Evolutionary conservation across 768 basidiomycete species (phyloP).

Genomic region (Termitomyces sp.): DNA sequence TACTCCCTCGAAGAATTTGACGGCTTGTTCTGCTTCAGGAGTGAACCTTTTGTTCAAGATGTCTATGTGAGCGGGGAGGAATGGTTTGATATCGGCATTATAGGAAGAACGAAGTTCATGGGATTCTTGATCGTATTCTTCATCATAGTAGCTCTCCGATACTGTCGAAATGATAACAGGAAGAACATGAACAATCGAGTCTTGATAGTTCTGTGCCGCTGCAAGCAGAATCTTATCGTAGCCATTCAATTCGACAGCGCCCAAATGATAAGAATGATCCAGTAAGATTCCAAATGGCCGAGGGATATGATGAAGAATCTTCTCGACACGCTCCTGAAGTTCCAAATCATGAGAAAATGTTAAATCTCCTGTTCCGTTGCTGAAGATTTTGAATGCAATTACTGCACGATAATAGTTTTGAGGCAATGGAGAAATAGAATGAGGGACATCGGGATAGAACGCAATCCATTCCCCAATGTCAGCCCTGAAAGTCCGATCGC

Average conservation of each 20-base stretch:
- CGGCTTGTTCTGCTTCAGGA: not conserved
- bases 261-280: slow-evolving; percentile 24
- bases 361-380: too few species aligned
- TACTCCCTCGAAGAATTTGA: not conserved
- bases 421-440: too few species aligned
- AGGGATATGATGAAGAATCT: too few species aligned
- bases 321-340: too few species aligned
- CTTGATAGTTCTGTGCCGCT: slow-evolving; percentile 8
- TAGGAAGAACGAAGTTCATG: not conserved
- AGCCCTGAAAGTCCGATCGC: not conserved
- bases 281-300: slow-evolving; percentile 24
- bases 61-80: not conserved
- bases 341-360: too few species aligned
- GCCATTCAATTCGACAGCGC: slow-evolving; percentile 18
- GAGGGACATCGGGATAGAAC: too few species aligned
- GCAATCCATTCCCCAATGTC: not conserved
- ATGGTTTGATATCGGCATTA: not conserved
- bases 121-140: not conserved
- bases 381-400: too few species aligned
- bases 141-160: not conserved
- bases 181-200: slow-evolving; percentile 15
- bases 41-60: not conserved
- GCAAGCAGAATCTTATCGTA: slow-evolving; percentile 20
- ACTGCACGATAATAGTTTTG: too few species aligned
- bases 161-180: slow-evolving; percentile 4